These are phyloP conservation scores for Diplodia sapinea DNA, from an alignment of 2,329 filamentous ascomycete species.

Conservation along the genomic window DNA sequence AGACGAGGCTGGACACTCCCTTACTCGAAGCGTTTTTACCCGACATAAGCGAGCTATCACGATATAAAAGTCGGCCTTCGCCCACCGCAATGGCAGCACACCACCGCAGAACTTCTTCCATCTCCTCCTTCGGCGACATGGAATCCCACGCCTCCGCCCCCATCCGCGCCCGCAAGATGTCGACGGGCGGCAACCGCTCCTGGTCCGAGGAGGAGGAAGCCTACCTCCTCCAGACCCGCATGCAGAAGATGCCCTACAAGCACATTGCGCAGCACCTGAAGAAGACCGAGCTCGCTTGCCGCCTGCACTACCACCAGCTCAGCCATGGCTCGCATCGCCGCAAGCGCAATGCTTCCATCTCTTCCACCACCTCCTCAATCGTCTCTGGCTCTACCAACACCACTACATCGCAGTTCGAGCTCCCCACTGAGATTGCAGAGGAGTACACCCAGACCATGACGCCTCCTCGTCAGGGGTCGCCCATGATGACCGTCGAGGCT, in stretches of 20 bases:
- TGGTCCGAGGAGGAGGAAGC: conserved; percentile 90
- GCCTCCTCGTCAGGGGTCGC: conserved; percentile 49
- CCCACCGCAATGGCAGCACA: conserved; percentile 47
- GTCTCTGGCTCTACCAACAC: conserved; percentile 44
- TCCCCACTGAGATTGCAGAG: conserved; percentile 32
- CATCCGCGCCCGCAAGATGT: conserved; percentile 57
- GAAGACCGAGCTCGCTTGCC: conserved; percentile 87
- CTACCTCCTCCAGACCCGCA: conserved; percentile 81
- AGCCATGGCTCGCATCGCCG: conserved; percentile 81
- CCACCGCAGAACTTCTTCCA: conserved; percentile 48
- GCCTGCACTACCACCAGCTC: conserved; percentile 85
- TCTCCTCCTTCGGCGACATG: conserved; percentile 48
- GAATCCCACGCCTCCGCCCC: conserved; percentile 48
- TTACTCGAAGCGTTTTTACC: conserved; percentile 22
- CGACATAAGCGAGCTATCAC: not conserved
- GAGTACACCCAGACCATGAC: conserved; percentile 44
- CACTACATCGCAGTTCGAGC: conserved; percentile 36
- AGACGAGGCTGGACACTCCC: conserved; percentile 24
- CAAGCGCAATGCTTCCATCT: conserved; percentile 74
- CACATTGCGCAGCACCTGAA: conserved; percentile 84
- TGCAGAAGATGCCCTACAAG: conserved; percentile 91
- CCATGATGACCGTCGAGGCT: conserved; percentile 38
- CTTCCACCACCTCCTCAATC: conserved; percentile 53
- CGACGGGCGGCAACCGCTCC: conserved; percentile 76
- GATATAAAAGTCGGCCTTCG: conserved; percentile 58